phyloP scores from a whole-genome alignment of 2,329 filamentous ascomycete genomes.

The Magnaporthiopsis incrustans region DNA sequence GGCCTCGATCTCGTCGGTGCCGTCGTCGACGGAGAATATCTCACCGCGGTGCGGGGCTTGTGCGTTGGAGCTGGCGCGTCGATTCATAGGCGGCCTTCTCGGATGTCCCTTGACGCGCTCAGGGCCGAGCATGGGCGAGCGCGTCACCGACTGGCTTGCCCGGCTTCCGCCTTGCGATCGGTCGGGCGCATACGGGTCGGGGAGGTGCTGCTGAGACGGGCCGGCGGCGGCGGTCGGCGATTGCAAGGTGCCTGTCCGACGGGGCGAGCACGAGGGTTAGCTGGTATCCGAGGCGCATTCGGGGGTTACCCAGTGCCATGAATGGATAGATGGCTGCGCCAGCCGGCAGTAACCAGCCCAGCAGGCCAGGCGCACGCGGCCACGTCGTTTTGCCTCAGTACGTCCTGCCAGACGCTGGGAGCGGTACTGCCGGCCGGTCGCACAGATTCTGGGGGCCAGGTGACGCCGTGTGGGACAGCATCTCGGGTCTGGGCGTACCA shows the following conservation, averaged over 20 bases:
- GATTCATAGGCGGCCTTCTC: constrained; percentile 65
- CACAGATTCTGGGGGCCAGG: background rate
- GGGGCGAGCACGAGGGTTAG: constrained; percentile 15
- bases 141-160: constrained; percentile 19
- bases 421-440: background rate
- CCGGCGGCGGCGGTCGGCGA: constrained; percentile 14
- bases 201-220: constrained; percentile 18
- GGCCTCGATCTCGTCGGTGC: constrained; percentile 68
- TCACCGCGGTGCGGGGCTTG: constrained; percentile 72
- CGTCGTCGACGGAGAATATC: constrained; percentile 88
- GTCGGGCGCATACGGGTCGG: constrained; percentile 30
- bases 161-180: constrained; percentile 28
- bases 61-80: constrained; percentile 64
- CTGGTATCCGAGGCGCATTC: constrained; percentile 1
- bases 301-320: background rate
- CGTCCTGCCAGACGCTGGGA: background rate
- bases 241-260: constrained; percentile 23
- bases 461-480: constrained; percentile 4
- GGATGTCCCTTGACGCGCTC: constrained; percentile 46
- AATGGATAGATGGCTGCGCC: background rate
- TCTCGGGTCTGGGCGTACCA: constrained; percentile 34
- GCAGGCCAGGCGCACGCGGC: background rate
- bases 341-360: background rate
- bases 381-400: constrained; percentile 5
- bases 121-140: constrained; percentile 36